Conservation (phyloP, 2,329 filamentous ascomycete species). For the Amauroascus niger region DNA sequence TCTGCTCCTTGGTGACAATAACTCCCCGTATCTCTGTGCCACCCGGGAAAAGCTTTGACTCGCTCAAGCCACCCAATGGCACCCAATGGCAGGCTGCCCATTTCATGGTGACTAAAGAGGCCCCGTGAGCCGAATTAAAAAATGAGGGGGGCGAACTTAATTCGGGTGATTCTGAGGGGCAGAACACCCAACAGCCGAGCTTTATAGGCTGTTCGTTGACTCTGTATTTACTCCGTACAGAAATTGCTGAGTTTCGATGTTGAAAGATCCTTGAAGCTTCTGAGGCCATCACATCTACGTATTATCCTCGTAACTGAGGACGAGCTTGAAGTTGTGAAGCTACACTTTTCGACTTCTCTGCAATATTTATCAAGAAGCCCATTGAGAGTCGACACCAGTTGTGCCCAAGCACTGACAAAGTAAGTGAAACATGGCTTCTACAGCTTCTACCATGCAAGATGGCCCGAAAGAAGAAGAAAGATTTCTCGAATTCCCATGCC, state of each 20-base stretch:
- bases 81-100: not conserved
- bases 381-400: not conserved
- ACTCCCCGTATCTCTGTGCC: no score
- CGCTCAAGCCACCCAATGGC: not conserved
- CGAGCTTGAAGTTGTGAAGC: no score
- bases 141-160: constrained; percentile 4
- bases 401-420: not conserved
- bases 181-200: not conserved
- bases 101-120: not conserved
- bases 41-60: not conserved
- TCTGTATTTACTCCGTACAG: no score
- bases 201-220: no score
- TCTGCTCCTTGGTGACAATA: no score
- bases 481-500: constrained; percentile 50
- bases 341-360: no score
- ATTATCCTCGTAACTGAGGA: no score
- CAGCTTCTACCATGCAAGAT: not conserved
- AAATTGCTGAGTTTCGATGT: no score
- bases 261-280: no score
- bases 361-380: no score
- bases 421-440: constrained; percentile 2
- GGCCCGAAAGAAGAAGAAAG: constrained; percentile 33
- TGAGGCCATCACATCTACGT: no score
- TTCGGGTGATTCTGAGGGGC: constrained; percentile 1
- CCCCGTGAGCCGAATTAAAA: not conserved